Evolutionary conservation across 2,329 filamentous ascomycete species (phyloP).

Genomic region (Xylariaceae sp.): DNA sequence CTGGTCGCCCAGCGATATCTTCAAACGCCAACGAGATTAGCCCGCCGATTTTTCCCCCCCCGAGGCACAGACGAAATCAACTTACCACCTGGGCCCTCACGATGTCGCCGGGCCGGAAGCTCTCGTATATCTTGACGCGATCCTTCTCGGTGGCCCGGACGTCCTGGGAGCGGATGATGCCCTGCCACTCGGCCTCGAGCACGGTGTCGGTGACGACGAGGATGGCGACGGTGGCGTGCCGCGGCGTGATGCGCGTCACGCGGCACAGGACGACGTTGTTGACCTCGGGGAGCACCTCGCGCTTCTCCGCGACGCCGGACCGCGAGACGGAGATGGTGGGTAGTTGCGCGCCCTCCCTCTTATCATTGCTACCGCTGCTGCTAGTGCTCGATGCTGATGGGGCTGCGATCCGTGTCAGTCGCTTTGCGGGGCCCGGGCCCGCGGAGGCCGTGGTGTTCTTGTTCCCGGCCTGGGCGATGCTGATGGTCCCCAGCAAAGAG

Average conservation of each 20-base stretch:
- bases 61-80: constrained; percentile 19
- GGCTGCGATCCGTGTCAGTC: constrained; percentile 59
- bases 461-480: constrained; percentile 52
- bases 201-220: constrained; percentile 76
- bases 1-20: constrained; percentile 91
- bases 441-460: not conserved
- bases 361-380: constrained; percentile 34
- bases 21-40: not conserved
- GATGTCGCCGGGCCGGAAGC: constrained; percentile 90
- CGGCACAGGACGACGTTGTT: constrained; percentile 79
- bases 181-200: constrained; percentile 80
- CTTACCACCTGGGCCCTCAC: constrained; percentile 81
- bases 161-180: constrained; percentile 84
- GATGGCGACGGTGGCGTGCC: constrained; percentile 85
- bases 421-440: constrained; percentile 56
- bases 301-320: constrained; percentile 47
- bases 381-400: constrained; percentile 29
- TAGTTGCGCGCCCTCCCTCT: constrained; percentile 28
- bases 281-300: constrained; percentile 80
- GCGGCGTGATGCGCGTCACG: constrained; percentile 81
- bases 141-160: constrained; percentile 96
- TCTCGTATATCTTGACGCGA: constrained; percentile 86
- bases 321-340: constrained; percentile 60
- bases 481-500: constrained; percentile 77
- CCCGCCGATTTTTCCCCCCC: not conserved